A percentile compares a stretch with the other conserved stretches of the same genome.
These are phyloP conservation scores for Aurantiochytrium sp. DNA, from an alignment of 108 stramenopile species.

Conservation along the genomic window DNA sequence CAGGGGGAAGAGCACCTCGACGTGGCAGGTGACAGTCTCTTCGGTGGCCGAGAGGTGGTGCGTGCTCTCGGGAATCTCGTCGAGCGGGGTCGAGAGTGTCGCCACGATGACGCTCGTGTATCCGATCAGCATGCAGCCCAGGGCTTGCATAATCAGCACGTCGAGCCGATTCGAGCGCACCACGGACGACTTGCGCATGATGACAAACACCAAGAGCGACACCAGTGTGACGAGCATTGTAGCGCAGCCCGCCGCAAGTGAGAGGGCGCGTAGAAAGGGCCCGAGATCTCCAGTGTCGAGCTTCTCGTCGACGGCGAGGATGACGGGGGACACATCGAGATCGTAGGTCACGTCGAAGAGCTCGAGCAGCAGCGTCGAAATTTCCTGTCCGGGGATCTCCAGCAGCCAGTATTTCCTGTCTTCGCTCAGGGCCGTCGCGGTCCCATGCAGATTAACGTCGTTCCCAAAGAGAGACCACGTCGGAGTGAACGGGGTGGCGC, in stretches of 20 bases:
- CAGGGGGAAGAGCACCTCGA: background rate
- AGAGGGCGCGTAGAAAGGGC: background rate
- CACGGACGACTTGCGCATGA: background rate
- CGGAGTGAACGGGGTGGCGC: background rate
- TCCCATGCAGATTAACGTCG: background rate
- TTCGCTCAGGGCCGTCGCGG: background rate
- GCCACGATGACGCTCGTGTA: background rate
- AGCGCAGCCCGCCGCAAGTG: background rate
- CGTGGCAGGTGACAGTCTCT: background rate
- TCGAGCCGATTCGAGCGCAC: background rate
- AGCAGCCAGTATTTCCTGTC: background rate
- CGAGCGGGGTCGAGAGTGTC: background rate
- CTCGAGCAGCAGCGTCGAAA: background rate
- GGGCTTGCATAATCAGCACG: background rate
- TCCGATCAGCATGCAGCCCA: background rate
- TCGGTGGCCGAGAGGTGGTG: background rate
- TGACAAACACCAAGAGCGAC: background rate
- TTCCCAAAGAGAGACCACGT: background rate
- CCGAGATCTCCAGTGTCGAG: background rate
- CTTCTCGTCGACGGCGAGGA: background rate
- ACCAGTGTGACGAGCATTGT: background rate
- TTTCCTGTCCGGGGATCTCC: background rate
- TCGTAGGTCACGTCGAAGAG: background rate
- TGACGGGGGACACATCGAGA: background rate
- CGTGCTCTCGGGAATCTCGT: background rate